phyloP scores from a whole-genome alignment of 2,329 filamentous ascomycete species.

The Botryotinia calthae region DNA sequence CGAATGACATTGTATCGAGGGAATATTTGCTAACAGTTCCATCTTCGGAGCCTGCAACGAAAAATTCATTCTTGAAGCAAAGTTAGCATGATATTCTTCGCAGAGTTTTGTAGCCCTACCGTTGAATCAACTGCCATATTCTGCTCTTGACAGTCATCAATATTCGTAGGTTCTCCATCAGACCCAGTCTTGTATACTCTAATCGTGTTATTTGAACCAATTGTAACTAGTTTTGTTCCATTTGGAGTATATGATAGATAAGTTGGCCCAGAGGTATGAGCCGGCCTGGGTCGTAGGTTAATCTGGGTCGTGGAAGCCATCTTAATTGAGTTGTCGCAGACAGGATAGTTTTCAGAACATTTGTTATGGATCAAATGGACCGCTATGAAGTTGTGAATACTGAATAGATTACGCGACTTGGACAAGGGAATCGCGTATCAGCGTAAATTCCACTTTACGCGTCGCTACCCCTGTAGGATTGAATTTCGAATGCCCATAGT shows the following conservation, averaged over 20 bases:
- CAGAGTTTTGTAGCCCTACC: conserved; percentile 40
- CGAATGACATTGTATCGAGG: conserved; percentile 69
- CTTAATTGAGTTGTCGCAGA: conserved; percentile 23
- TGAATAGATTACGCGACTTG: conserved; percentile 25
- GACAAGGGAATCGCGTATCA: conserved; percentile 16
- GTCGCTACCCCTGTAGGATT: conserved; percentile 15
- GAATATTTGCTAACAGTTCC: conserved; percentile 94
- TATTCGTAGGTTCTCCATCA: conserved; percentile 86
- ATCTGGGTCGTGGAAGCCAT: conserved; percentile 40
- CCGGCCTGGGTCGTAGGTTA: conserved; percentile 63
- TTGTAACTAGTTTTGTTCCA: conserved; percentile 82
- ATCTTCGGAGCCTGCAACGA: conserved; percentile 88
- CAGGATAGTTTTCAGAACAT: conserved; percentile 1
- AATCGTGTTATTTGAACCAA: conserved; percentile 89
- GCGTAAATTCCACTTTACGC: conserved; percentile 29
- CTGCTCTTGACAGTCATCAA: conserved; percentile 87
- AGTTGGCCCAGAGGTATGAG: conserved; percentile 81
- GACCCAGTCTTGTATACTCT: conserved; percentile 89
- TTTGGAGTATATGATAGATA: conserved; percentile 87
- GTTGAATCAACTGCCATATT: conserved; percentile 76
- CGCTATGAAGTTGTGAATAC: conserved; percentile 21
- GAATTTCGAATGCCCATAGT: background rate
- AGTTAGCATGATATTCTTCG: conserved; percentile 24
- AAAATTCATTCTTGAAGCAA: conserved; percentile 64
- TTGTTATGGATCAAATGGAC: background rate